Evolutionary conservation across 306 rosid species (phyloP).

Genomic region (Astragalus membranaceus): DNA sequence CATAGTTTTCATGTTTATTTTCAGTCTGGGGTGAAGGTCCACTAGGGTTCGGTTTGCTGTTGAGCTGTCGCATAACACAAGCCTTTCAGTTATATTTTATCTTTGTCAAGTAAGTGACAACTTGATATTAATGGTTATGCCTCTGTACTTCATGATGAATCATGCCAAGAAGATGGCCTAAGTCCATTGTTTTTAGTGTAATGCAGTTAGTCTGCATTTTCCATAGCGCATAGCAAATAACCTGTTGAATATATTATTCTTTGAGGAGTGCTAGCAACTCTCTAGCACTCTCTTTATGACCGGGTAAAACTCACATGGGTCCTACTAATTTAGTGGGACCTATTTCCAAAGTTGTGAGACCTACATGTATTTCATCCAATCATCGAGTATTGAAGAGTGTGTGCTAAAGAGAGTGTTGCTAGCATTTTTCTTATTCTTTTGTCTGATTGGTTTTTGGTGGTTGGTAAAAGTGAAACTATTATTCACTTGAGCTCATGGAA

Average conservation of each 20-base stretch:
- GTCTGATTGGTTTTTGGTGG: conserved; percentile 3
- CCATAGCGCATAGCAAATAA: background rate
- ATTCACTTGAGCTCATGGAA: conserved; percentile 3
- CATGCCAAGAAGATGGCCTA: background rate
- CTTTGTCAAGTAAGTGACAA: conserved; percentile 69
- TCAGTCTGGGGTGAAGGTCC: conserved; percentile 96
- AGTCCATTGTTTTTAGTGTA: background rate
- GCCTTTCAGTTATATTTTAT: conserved; percentile 70
- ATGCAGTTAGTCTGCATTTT: background rate
- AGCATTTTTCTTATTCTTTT: background rate
- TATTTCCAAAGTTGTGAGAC: no score
- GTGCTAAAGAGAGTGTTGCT: no score
- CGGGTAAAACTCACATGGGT: no score
- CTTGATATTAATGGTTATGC: background rate
- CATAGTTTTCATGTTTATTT: conserved; percentile 27
- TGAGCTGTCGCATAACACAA: conserved; percentile 81
- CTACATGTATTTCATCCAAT: no score
- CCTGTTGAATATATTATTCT: background rate
- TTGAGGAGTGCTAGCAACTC: background rate
- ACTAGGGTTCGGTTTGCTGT: conserved; percentile 83
- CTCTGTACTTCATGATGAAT: background rate
- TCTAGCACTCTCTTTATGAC: no score
- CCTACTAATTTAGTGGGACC: no score
- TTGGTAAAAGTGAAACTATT: background rate
- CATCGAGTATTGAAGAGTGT: no score